phyloP scores from a whole-genome alignment of 306 rosid genomes.

The Trichosanthes cucumerina region DNA sequence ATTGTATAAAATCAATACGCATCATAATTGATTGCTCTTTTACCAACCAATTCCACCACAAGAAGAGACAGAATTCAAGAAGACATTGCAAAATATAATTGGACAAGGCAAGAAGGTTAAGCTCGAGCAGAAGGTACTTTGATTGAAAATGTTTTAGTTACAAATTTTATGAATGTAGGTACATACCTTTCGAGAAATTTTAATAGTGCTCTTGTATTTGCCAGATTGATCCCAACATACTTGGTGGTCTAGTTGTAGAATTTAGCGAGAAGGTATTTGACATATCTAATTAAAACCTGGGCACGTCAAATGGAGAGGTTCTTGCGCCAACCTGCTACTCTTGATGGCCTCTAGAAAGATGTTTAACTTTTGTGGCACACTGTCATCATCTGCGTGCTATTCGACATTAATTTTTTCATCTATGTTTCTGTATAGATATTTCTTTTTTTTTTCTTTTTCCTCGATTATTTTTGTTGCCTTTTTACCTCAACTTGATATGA shows the following conservation, averaged over 20 bases:
- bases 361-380: constrained; percentile 12
- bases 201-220: neutral
- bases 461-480: too few species aligned
- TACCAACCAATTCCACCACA: constrained; percentile 70
- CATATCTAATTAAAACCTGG: constrained; percentile 78
- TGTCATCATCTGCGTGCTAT: constrained; percentile 6
- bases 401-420: constrained; percentile 11
- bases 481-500: too few species aligned
- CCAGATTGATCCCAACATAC: constrained; percentile 80
- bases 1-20: neutral
- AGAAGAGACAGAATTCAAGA: constrained; percentile 86
- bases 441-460: constrained; percentile 24
- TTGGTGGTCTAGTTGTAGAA: constrained; percentile 83
- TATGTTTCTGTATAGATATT: constrained; percentile 14
- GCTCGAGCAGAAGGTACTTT: constrained; percentile 77
- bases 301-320: constrained; percentile 91
- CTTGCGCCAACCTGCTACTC: constrained; percentile 53
- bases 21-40: constrained; percentile 11
- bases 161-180: too few species aligned
- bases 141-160: too few species aligned
- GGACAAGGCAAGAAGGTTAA: constrained; percentile 65
- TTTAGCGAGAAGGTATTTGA: constrained; percentile 74
- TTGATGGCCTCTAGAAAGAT: constrained; percentile 37
- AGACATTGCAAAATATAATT: constrained; percentile 59
- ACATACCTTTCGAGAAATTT: too few species aligned